Evolutionary conservation across 2,329 filamentous ascomycete genomes (phyloP), one percentile per base, ranked within the genome.

Genomic region (Helminthosporium solani): DNA sequence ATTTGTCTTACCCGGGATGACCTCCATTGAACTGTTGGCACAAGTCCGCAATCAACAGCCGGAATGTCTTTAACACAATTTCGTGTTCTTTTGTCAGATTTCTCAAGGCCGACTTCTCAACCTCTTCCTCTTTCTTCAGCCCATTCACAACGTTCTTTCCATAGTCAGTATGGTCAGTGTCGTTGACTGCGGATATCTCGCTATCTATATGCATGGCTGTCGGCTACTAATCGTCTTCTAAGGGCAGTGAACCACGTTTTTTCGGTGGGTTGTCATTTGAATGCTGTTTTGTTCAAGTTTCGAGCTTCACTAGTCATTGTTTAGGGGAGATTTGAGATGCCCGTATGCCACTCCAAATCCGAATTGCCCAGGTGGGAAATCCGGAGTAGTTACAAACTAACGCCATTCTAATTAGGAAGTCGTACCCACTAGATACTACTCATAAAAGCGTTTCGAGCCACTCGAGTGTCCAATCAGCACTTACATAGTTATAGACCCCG

Each of bases 21-120:
- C 85, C 85, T 28, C 83, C 83, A 51, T 81, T 81, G 67, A 86
- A 88, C 53, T 87, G 84, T 62, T 87, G 78, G 57, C 83, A 87
- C 2, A 88, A 68, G 61, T 88, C 85, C 35, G 84, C 82, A 47
- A 87, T 83, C 23, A 87, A 68, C 40, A 79, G 71, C 44, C 84
- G 74, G 60, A 86, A 85, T 5, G 79, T 80, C 55, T 76, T 77
- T 40, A 87, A 67, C 2, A 84, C 80, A 16, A 78, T 61, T 39
- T 82, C 75, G 53, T 74, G 71, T 34, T 67, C 60, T 9, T 52
- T 40, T 25, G 60, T 61, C 12, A 64, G 43, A 21, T 52, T 59
- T 20, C 50, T 41, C 11, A 59, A 50, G 1, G 54, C 42, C 7
- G 49, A 36, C 8, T 50, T 38, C 41, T 64, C 61, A 3, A 54